Conservation (phyloP, 306 rosid species). For the Sesbania bispinosa region DNA sequence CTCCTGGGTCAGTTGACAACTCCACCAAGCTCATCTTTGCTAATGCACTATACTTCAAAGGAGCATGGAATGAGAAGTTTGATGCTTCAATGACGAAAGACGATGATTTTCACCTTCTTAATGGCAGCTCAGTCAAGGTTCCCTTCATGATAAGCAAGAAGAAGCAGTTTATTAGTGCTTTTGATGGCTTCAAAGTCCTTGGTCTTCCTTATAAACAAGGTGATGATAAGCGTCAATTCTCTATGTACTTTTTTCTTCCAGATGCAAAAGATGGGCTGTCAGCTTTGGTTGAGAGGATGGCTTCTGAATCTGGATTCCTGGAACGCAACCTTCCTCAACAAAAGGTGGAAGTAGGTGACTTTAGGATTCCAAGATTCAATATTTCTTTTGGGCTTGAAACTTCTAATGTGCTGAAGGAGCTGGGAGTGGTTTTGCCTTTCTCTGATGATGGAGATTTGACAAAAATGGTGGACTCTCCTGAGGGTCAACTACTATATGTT, state of each 20-base stretch:
- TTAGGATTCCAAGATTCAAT: conserved; percentile 64
- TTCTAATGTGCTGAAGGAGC: conserved; percentile 40
- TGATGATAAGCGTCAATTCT: conserved; percentile 43
- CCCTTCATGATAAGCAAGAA: conserved; percentile 64
- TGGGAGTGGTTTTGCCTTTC: conserved; percentile 60
- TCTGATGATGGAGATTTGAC: conserved; percentile 39
- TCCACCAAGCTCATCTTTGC: conserved; percentile 48
- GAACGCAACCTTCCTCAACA: conserved; percentile 45
- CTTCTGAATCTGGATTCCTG: conserved; percentile 51
- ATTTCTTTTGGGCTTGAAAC: conserved; percentile 54
- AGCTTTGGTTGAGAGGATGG: conserved; percentile 46
- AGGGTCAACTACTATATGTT: conserved; percentile 33
- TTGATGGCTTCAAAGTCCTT: conserved; percentile 57
- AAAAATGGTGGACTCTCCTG: conserved; percentile 60
- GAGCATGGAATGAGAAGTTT: conserved; percentile 43
- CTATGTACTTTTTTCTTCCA: conserved; percentile 64
- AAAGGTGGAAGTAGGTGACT: conserved; percentile 44
- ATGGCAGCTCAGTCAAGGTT: conserved; percentile 46
- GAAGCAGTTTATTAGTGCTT: conserved; percentile 38
- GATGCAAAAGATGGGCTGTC: conserved; percentile 55
- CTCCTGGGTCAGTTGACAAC: conserved; percentile 39
- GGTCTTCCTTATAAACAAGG: conserved; percentile 57
- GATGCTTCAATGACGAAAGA: conserved; percentile 50
- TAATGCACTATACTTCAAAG: conserved; percentile 69
- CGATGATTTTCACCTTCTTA: conserved; percentile 48